Evolutionary conservation across 805 yeast genomes (phyloP), one percentile per base, ranked within the genome.

Genomic region (Metschnikowia lunata): DNA sequence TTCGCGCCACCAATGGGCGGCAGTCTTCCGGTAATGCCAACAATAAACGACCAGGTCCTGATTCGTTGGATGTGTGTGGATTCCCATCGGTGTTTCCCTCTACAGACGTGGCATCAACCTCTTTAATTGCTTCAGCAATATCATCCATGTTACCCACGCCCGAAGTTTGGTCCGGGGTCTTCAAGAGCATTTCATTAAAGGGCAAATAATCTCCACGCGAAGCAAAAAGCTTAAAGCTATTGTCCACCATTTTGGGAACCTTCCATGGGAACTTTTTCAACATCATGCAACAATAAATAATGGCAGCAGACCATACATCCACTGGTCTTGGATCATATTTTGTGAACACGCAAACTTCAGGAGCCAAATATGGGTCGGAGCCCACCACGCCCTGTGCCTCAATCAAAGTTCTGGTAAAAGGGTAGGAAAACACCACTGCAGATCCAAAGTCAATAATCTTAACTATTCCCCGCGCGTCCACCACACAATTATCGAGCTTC

Each of bases 231-330:
- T 85, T 87, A 68, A 89, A 90, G 49, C 93, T 83, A 54, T 82
- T 79, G 63, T 89, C 97, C 40, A 83, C 72, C 68, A 39, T 81
- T 58, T 87, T 84, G 8, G 97, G 97, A 7, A 88, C 87, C 60
- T 88, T 88, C 97, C 97, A 89, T 8, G 97, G 97, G 67, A 89
- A 89, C 67, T 88, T 85, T 60, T 88, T 84, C 62, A 89, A 72
- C 47, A 87, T 79, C 96, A 89, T 88, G 69, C 97, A 89, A 54
- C 95, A 87, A 64, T 85, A 86, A 39, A 89, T 86, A 47, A 89
- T 88, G 8, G 96, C 96, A 30, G 82, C 81, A 7, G 96, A 86
- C 97, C 97, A 89, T 37, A 89, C 79, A 67, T 89, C 97, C 7
- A 89, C 95, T 0, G 97, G 95, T 51, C 95, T 76, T 12, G 97